Percentiles rank a stretch among this genome's conserved stretches.
Conservation (phyloP, 2,329 filamentous ascomycete genomes). For the Colletotrichum euphorbiae region DNA sequence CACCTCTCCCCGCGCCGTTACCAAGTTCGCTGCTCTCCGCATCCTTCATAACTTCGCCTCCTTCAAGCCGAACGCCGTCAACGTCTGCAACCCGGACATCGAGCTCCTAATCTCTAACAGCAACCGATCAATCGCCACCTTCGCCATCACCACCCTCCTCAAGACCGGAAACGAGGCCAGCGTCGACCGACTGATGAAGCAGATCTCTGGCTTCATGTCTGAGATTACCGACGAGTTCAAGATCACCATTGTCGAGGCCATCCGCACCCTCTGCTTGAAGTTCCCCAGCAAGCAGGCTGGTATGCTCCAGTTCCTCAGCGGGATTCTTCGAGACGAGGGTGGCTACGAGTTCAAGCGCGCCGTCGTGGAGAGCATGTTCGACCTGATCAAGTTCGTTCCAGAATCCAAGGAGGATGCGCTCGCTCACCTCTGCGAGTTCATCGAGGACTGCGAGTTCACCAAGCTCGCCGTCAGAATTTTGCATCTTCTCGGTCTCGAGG, state of each 20-base stretch:
- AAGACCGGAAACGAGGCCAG: slow-evolving; percentile 99
- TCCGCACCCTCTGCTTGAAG: slow-evolving; percentile 95
- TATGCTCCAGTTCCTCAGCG: slow-evolving; percentile 96
- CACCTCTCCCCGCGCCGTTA: slow-evolving; percentile 93
- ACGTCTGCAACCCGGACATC: slow-evolving; percentile 96
- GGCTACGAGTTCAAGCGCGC: slow-evolving; percentile 98
- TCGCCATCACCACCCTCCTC: slow-evolving; percentile 96
- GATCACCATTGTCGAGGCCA: slow-evolving; percentile 99
- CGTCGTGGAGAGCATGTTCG: slow-evolving; percentile 99
- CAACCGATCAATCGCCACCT: slow-evolving; percentile 97
- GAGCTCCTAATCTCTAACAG: slow-evolving; percentile 96
- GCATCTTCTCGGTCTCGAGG: slow-evolving; percentile 92
- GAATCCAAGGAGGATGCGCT: slow-evolving; percentile 86
- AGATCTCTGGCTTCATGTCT: slow-evolving; percentile 97
- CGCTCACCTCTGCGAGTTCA: slow-evolving; percentile 97
- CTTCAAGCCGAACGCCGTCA: slow-evolving; percentile 93
- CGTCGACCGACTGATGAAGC: slow-evolving; percentile 97
- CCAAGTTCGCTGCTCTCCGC: slow-evolving; percentile 96
- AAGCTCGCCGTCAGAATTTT: slow-evolving; percentile 96
- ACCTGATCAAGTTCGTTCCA: slow-evolving; percentile 98
- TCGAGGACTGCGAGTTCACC: slow-evolving; percentile 99
- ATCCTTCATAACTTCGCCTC: slow-evolving; percentile 97
- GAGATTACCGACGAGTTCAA: slow-evolving; percentile 99
- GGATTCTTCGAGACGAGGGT: slow-evolving; percentile 95
- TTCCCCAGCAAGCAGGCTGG: slow-evolving; percentile 98